Conservation (phyloP, 495 filamentous ascomycete species). For the Penicillium argentinense region DNA sequence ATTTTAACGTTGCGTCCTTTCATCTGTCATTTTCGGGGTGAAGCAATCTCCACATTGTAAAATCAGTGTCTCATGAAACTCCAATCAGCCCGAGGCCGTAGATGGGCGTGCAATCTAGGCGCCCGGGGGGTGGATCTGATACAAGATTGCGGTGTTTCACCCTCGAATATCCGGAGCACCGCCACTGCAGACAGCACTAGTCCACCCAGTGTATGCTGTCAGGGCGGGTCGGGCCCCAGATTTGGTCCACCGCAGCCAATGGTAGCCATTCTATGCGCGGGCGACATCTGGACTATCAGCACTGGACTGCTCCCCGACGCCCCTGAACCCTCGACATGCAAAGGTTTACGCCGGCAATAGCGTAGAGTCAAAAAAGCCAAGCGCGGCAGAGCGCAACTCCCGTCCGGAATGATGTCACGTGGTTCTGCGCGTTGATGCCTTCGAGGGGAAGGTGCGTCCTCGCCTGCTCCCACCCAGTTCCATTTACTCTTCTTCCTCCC, state of each 20-base stretch:
- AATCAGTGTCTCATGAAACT: neutral
- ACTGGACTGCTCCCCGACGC: neutral
- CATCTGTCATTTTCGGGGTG: neutral
- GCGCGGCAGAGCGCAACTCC: no score
- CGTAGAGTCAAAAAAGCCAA: no score
- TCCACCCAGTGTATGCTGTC: no score
- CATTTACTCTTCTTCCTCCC: no score
- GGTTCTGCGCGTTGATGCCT: no score
- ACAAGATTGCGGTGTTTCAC: neutral
- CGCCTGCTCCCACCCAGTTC: no score
- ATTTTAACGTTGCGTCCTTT: neutral
- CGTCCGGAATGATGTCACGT: no score
- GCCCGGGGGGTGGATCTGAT: neutral
- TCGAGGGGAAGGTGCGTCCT: no score
- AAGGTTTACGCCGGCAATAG: no score
- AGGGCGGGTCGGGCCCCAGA: conserved; percentile 3
- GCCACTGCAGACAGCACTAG: conserved; percentile 1
- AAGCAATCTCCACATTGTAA: neutral
- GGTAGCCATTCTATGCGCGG: neutral
- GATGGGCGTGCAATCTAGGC: neutral
- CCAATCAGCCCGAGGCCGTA: neutral
- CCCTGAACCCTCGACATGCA: neutral
- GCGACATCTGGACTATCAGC: neutral
- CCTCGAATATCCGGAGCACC: neutral
- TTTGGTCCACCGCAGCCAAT: neutral